These are phyloP conservation scores for Balansia obtecta DNA, from an alignment of 2,329 filamentous ascomycete genomes.

Conservation along the genomic window DNA sequence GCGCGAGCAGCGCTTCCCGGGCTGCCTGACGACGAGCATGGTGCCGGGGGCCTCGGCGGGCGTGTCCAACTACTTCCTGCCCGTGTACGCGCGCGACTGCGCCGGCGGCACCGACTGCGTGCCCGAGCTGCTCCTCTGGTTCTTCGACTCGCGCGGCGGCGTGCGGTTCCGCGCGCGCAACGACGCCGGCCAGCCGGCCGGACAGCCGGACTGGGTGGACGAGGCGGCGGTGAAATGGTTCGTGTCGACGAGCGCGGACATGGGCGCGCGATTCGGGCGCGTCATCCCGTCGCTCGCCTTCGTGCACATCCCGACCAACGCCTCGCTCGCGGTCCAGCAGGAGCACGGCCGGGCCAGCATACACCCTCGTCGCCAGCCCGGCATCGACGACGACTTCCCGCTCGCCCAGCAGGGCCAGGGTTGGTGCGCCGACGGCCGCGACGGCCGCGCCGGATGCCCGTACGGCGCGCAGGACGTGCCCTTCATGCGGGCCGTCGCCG, in stretches of 20 bases:
- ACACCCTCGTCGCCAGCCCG: slow-evolving; percentile 26
- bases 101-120: slow-evolving; percentile 17
- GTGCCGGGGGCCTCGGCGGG: slow-evolving; percentile 23
- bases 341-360: slow-evolving; percentile 15
- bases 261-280: slow-evolving; percentile 18
- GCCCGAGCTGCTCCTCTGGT: slow-evolving; percentile 48
- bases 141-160: slow-evolving; percentile 57
- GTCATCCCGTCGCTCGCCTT: slow-evolving; percentile 33
- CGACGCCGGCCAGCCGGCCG: slow-evolving; percentile 16
- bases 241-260: slow-evolving; percentile 17
- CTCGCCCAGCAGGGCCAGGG: slow-evolving; percentile 30
- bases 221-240: slow-evolving; percentile 33
- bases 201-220: slow-evolving; percentile 33
- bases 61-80: slow-evolving; percentile 35
- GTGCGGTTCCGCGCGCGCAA: slow-evolving; percentile 30
- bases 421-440: slow-evolving; percentile 28
- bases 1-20: slow-evolving; percentile 26
- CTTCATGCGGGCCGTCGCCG: slow-evolving; percentile 50
- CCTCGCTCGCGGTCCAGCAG: slow-evolving; percentile 27
- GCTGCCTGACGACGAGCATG: slow-evolving; percentile 29
- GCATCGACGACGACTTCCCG: slow-evolving; percentile 32
- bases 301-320: slow-evolving; percentile 35
- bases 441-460: slow-evolving; percentile 23
- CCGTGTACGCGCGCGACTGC: slow-evolving; percentile 28
- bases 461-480: slow-evolving; percentile 40